Percentiles rank a stretch among this genome's conserved stretches.
Conservation (phyloP, 148 eudicot genomes). For the Pouteria glomerata region DNA sequence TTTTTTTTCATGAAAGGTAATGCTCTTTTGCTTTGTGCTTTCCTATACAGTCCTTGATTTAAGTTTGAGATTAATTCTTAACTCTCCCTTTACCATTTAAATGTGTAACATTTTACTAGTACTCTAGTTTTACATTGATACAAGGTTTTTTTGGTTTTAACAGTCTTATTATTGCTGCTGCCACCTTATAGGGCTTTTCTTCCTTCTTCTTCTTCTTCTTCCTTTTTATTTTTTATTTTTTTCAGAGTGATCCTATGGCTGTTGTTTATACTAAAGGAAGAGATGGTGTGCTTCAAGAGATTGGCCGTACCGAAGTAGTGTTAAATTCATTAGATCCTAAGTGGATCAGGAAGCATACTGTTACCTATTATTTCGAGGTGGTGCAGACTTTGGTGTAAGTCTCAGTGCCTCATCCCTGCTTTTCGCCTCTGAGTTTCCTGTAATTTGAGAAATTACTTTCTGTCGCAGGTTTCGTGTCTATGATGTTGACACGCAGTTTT, state of each 20-base stretch:
- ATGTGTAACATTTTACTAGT: not conserved
- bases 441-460: conserved; percentile 17
- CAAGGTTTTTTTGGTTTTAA: not conserved
- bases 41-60: not conserved
- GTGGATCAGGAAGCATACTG: conserved; percentile 67
- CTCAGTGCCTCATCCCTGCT: not conserved
- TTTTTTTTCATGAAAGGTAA: not conserved
- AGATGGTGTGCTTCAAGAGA: conserved; percentile 87
- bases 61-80: not conserved
- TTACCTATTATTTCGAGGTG: conserved; percentile 82
- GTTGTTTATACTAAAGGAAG: conserved; percentile 74
- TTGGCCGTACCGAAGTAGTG: conserved; percentile 89
- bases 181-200: conserved; percentile 1
- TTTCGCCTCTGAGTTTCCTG: conserved; percentile 12
- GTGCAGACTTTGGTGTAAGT: conserved; percentile 92
- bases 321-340: conserved; percentile 74
- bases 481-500: conserved; percentile 90
- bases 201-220: too few relatives aligned
- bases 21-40: not conserved
- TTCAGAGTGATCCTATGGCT: conserved; percentile 95
- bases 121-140: not conserved
- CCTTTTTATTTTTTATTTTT: conserved; percentile 25
- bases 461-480: conserved; percentile 77
- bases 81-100: not conserved
- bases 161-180: not conserved